Evolutionary conservation across 169 alveolate species (phyloP).

Genomic region (Perkinsus chesapeaki): DNA sequence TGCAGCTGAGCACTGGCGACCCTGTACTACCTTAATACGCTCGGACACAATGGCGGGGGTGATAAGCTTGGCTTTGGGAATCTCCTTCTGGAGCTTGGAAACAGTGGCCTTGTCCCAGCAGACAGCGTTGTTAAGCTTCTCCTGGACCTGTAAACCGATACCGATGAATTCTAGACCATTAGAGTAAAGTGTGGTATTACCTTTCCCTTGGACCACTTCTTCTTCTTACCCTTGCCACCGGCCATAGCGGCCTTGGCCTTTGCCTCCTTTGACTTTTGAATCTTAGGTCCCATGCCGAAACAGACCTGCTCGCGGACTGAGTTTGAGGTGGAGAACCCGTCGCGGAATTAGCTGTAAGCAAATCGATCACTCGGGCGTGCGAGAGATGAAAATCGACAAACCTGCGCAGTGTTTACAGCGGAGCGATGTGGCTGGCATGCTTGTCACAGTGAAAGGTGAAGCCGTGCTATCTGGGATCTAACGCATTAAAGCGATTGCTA

Average conservation of each 20-base stretch:
- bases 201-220: slow-evolving; percentile 1
- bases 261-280: background rate
- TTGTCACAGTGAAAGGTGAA: too few relatives aligned
- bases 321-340: background rate
- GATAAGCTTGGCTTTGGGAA: slow-evolving; percentile 79
- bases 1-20: background rate
- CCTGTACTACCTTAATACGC: slow-evolving; percentile 62
- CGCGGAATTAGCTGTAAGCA: background rate
- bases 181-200: background rate
- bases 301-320: slow-evolving; percentile 7
- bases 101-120: slow-evolving; percentile 81
- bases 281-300: slow-evolving; percentile 4
- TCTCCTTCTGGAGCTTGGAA: slow-evolving; percentile 77
- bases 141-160: slow-evolving; percentile 78
- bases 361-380: background rate
- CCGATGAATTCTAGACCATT: slow-evolving; percentile 54
- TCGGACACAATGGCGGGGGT: slow-evolving; percentile 84
- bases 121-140: slow-evolving; percentile 89
- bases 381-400: background rate
- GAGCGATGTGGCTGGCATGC: background rate
- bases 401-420: background rate
- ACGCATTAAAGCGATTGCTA: too few relatives aligned
- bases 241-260: slow-evolving; percentile 4
- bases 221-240: slow-evolving; percentile 5
- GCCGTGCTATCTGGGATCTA: too few relatives aligned